Conservation (phyloP, 2,329 filamentous ascomycete species). For the Cercospora beticola region DNA sequence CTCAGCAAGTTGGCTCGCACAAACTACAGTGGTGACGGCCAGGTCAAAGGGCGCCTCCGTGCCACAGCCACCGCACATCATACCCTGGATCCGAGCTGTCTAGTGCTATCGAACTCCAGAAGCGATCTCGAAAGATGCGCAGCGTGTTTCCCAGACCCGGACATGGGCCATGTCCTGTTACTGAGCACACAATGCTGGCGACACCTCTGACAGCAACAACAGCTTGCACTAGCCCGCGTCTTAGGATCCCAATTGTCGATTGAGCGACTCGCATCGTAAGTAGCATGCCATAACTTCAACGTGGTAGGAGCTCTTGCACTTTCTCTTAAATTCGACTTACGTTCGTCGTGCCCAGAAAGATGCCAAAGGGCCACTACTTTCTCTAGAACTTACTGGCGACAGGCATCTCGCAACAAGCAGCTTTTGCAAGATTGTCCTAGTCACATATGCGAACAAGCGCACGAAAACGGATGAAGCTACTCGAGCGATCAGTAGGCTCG, state of each 20-base stretch:
- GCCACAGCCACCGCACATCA: background rate
- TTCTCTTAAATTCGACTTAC: background rate
- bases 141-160: background rate
- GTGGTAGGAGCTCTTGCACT: background rate
- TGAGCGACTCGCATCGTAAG: background rate
- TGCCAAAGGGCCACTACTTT: background rate
- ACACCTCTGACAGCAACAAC: background rate
- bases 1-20: background rate
- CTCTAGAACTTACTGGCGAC: background rate
- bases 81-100: background rate
- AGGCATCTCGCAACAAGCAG: background rate
- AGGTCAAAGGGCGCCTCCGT: background rate
- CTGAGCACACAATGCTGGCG: background rate
- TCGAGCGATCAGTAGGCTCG: background rate
- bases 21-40: background rate
- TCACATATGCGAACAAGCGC: background rate
- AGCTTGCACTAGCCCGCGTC: background rate
- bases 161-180: background rate
- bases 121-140: background rate
- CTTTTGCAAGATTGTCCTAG: background rate
- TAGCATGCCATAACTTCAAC: background rate
- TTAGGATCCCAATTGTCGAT: background rate
- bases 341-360: background rate
- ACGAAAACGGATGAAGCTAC: background rate
- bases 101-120: background rate